Evolutionary conservation across 345 rosid genomes (phyloP).

Genomic region (Brassica carinata): DNA sequence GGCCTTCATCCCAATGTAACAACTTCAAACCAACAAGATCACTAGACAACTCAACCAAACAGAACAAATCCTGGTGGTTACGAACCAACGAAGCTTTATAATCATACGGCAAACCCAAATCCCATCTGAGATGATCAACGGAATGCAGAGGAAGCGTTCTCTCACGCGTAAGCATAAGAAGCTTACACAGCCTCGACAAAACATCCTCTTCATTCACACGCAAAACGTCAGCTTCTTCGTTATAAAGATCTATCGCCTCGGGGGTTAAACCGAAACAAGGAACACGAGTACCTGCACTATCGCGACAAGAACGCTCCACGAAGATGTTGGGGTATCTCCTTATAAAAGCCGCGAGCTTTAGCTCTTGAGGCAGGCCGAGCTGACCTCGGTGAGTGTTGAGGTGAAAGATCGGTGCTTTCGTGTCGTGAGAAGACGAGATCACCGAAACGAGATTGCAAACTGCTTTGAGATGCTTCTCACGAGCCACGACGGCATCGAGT

Average conservation of each 20-base stretch:
- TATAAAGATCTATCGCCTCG: constrained; percentile 51
- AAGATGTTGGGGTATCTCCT: constrained; percentile 74
- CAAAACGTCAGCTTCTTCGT: constrained; percentile 41
- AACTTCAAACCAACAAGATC: constrained; percentile 65
- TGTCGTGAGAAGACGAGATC: constrained; percentile 45
- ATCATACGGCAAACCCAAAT: constrained; percentile 73
- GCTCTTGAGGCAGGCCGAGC: constrained; percentile 61
- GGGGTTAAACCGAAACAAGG: constrained; percentile 69
- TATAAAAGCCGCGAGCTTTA: constrained; percentile 67
- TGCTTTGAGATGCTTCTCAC: constrained; percentile 67
- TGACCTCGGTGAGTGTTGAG: constrained; percentile 61
- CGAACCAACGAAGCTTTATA: constrained; percentile 51
- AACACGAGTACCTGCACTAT: constrained; percentile 78
- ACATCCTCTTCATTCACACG: constrained; percentile 42
- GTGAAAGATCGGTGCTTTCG: constrained; percentile 52
- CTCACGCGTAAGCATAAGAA: constrained; percentile 75
- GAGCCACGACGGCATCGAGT: constrained; percentile 59
- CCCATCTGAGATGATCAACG: constrained; percentile 83
- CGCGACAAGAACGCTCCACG: constrained; percentile 48
- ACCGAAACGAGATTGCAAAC: constrained; percentile 58
- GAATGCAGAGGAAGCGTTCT: constrained; percentile 69
- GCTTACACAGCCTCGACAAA: constrained; percentile 56
- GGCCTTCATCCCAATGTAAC: constrained; percentile 53
- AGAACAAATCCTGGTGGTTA: constrained; percentile 50
- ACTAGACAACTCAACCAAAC: constrained; percentile 51